phyloP scores from a whole-genome alignment of 495 filamentous ascomycete species.

The Friedmanniomyces endolithicus region DNA sequence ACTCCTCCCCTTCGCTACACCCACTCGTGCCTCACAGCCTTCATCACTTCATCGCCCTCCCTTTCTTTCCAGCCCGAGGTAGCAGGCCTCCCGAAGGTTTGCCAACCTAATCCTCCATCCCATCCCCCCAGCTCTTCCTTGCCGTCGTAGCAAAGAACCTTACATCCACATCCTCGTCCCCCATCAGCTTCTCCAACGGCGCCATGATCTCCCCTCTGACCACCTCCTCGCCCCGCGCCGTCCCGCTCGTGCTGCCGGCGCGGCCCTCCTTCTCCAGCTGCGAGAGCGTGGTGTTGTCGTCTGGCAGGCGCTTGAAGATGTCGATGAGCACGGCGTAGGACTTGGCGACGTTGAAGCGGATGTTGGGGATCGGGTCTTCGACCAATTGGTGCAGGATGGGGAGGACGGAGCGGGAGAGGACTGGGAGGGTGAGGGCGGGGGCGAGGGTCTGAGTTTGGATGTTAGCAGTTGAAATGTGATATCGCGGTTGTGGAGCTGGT shows the following conservation, averaged over 20 bases:
- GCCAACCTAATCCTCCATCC: constrained; percentile 1
- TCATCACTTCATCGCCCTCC: no score
- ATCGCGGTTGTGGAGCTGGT: neutral
- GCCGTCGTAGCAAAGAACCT: constrained; percentile 82
- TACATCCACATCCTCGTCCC: constrained; percentile 95
- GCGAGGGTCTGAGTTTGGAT: constrained; percentile 61
- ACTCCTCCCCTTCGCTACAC: no score
- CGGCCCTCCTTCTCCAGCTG: constrained; percentile 66
- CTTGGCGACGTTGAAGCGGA: constrained; percentile 98
- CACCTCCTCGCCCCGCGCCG: constrained; percentile 62
- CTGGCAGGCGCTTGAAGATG: constrained; percentile 77
- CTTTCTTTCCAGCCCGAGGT: no score
- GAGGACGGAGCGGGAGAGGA: constrained; percentile 84
- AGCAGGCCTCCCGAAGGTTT: no score
- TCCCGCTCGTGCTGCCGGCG: constrained; percentile 37
- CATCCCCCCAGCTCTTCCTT: constrained; percentile 28
- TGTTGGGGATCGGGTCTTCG: constrained; percentile 90
- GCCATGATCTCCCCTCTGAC: constrained; percentile 81
- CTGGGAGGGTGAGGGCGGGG: constrained; percentile 77
- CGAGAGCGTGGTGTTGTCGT: constrained; percentile 59
- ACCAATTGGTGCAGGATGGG: constrained; percentile 92
- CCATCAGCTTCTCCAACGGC: constrained; percentile 83
- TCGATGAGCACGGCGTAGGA: constrained; percentile 83
- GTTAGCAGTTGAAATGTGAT: neutral
- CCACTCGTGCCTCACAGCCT: no score